Conservation (phyloP, 2,329 filamentous ascomycete species). For the Botrytis galanthina region DNA sequence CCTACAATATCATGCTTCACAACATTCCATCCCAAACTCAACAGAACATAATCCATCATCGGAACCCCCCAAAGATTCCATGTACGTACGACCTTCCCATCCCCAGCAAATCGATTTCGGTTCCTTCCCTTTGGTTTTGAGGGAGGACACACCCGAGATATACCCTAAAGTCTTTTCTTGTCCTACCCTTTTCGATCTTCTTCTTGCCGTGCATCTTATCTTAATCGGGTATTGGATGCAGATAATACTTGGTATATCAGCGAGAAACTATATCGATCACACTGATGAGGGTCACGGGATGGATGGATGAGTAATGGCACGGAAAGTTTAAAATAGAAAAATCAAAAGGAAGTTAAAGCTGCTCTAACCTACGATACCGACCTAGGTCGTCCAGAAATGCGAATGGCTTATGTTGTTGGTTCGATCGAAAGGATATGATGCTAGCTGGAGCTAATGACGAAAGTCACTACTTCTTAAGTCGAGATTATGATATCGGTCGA, state of each 20-base stretch:
- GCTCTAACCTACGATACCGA: no score
- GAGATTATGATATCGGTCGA: not conserved
- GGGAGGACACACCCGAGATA: not conserved
- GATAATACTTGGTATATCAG: not conserved
- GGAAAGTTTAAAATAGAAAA: not conserved
- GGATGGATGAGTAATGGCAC: not conserved
- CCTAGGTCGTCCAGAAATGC: not conserved
- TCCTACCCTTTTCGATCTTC: not conserved
- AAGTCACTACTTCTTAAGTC: not conserved
- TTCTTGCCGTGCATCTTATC: not conserved
- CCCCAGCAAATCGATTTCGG: not conserved
- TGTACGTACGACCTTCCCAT: not conserved
- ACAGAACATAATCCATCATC: constrained; percentile 4
- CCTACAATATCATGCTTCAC: not conserved
- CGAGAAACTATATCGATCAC: not conserved
- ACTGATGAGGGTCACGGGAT: not conserved
- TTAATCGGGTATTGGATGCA: not conserved
- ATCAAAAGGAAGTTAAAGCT: not conserved
- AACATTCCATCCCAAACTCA: not conserved
- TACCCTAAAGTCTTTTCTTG: not conserved
- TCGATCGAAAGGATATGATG: not conserved
- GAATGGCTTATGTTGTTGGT: not conserved
- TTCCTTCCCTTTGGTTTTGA: not conserved
- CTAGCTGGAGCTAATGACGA: not conserved
- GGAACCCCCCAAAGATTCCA: not conserved